These are phyloP conservation scores for Phytophthora fragariaefolia DNA, from an alignment of 352 stramenopile genomes.

Conservation along the genomic window DNA sequence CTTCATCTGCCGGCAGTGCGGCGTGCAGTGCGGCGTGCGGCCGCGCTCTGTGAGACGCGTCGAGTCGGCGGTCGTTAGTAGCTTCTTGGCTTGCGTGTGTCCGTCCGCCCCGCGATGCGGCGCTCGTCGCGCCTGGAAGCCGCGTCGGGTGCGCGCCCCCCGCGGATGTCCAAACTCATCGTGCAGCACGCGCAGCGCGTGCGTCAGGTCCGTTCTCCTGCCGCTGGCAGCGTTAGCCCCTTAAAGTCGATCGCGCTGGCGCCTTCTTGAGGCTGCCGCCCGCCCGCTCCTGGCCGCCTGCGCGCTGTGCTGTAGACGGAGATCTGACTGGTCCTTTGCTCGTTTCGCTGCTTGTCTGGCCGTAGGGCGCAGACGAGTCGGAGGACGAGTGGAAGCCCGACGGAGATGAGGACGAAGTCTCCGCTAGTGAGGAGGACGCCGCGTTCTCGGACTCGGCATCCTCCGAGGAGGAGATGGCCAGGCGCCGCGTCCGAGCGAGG, in stretches of 20 bases:
- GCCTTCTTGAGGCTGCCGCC: constrained; percentile 5
- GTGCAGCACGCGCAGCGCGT: constrained; percentile 48
- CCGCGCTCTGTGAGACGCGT: constrained; percentile 18
- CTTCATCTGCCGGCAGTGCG: constrained; percentile 3
- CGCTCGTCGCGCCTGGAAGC: constrained; percentile 69
- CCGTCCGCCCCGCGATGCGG: constrained; percentile 45
- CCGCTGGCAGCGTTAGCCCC: neutral
- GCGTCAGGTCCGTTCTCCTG: constrained; percentile 39
- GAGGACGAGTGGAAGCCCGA: constrained; percentile 54
- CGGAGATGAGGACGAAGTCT: constrained; percentile 41
- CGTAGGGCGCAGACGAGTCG: constrained; percentile 43
- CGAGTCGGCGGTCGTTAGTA: no score
- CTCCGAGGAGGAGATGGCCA: constrained; percentile 41
- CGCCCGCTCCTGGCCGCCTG: neutral
- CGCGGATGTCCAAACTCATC: constrained; percentile 73
- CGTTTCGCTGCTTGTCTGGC: constrained; percentile 18
- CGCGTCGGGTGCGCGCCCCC: constrained; percentile 46
- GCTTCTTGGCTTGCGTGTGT: constrained; percentile 29
- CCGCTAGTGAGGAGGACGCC: constrained; percentile 44
- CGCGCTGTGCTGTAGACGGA: neutral
- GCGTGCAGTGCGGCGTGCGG: constrained; percentile 17
- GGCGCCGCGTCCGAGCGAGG: constrained; percentile 20
- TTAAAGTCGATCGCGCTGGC: constrained; percentile 10
- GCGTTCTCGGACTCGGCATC: constrained; percentile 44
- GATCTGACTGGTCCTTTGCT: constrained; percentile 31